Evolutionary conservation across 768 basidiomycete genomes (phyloP).

Genomic region (Lentinula boryana): DNA sequence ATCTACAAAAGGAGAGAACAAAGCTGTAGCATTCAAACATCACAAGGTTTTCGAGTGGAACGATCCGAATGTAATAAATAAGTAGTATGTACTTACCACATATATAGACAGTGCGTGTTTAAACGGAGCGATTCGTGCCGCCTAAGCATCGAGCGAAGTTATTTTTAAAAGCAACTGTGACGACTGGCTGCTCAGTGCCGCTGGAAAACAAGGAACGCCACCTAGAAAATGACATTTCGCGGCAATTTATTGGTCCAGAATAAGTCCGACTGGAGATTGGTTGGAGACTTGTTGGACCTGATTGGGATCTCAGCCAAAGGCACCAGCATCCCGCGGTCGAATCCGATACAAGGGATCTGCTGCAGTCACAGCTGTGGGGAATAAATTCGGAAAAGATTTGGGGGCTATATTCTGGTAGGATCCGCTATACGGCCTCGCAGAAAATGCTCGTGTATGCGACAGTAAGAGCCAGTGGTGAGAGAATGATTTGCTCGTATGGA

Average conservation of each 20-base stretch:
- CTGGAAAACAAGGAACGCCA: not conserved
- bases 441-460: not conserved
- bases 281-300: not conserved
- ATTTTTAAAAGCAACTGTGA: not conserved
- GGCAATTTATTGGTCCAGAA: slow-evolving; percentile 3
- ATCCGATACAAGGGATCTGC: not conserved
- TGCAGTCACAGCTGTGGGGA: not conserved
- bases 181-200: not conserved
- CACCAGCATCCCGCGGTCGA: not conserved
- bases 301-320: not conserved
- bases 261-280: not conserved
- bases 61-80: no score
- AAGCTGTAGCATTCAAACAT: not conserved
- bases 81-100: no score
- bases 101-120: no score
- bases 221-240: not conserved
- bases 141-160: not conserved
- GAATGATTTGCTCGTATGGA: not conserved
- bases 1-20: not conserved
- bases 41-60: no score
- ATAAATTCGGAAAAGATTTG: slow-evolving; percentile 2
- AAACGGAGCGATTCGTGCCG: no score
- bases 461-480: not conserved
- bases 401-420: not conserved
- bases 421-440: not conserved